phyloP scores from a whole-genome alignment of 116 monocot species.

The Papilionanthe hybrid region DNA sequence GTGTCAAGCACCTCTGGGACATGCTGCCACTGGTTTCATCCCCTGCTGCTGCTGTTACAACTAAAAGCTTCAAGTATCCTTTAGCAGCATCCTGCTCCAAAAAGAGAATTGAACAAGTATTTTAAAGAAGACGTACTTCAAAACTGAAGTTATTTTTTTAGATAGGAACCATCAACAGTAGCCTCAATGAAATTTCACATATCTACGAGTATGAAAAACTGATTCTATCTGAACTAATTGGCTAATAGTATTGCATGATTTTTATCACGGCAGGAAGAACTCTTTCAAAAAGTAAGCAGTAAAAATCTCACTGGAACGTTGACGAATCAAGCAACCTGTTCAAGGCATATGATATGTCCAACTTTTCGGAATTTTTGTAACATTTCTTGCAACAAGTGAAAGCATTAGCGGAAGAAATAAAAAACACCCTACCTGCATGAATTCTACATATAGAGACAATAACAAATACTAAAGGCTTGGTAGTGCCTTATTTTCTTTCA shows the following conservation, averaged over 20 bases:
- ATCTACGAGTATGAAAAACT: not conserved
- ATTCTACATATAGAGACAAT: not conserved
- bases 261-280: not conserved
- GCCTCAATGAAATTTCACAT: not conserved
- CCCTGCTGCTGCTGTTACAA: conserved; percentile 78
- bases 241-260: not conserved
- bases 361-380: not conserved
- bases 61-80: conserved; percentile 94
- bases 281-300: not conserved
- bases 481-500: not conserved
- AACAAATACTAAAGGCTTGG: not conserved
- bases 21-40: conserved; percentile 54
- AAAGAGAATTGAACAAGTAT: conserved; percentile 3
- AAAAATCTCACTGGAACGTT: not conserved
- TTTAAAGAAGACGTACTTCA: not conserved
- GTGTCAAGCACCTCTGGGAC: conserved; percentile 49
- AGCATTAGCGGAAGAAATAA: not conserved
- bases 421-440: not conserved
- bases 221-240: not conserved
- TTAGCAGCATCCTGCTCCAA: conserved; percentile 72
- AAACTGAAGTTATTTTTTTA: not conserved
- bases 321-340: not conserved
- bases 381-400: not conserved
- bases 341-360: not conserved
- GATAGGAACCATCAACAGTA: not conserved